Evolutionary conservation across 495 filamentous ascomycete species (phyloP).

Genomic region (Lentithecium fluviatile): DNA sequence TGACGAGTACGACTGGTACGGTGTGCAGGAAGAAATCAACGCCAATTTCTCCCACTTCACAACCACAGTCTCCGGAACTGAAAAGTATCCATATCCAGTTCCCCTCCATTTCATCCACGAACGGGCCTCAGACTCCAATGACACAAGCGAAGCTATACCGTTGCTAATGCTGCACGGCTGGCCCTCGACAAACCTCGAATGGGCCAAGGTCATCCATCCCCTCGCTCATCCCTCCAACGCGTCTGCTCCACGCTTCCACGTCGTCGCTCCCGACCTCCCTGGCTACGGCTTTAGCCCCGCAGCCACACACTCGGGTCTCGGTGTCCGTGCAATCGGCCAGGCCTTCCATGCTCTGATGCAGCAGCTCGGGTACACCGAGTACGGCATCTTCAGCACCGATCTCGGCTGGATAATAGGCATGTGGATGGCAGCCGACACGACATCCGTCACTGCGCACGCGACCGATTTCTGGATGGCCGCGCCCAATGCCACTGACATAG

Average conservation of each 20-base stretch:
- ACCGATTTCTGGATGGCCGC: background rate
- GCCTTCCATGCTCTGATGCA: background rate
- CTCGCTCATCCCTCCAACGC: background rate
- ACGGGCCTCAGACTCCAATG: background rate
- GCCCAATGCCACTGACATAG: background rate
- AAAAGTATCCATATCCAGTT: background rate
- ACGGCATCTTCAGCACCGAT: background rate
- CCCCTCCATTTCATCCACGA: slow-evolving; percentile 2
- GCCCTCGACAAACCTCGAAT: slow-evolving; percentile 6
- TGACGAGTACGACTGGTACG: slow-evolving; percentile 6
- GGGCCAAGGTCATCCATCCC: background rate
- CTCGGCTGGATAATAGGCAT: background rate
- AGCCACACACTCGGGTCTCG: background rate
- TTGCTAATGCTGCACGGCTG: slow-evolving; percentile 2
- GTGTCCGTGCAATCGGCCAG: background rate
- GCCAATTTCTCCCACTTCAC: slow-evolving; percentile 1
- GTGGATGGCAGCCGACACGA: background rate
- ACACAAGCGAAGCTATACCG: background rate
- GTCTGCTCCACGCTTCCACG: background rate
- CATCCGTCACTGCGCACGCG: background rate
- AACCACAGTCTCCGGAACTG: background rate
- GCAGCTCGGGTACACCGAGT: slow-evolving; percentile 2
- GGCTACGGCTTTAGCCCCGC: slow-evolving; percentile 3
- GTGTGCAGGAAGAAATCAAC: background rate
- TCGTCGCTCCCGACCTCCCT: slow-evolving; percentile 4